Evolutionary conservation across 495 filamentous ascomycete genomes (phyloP).

Genomic region (Aspergillus nanangensis): DNA sequence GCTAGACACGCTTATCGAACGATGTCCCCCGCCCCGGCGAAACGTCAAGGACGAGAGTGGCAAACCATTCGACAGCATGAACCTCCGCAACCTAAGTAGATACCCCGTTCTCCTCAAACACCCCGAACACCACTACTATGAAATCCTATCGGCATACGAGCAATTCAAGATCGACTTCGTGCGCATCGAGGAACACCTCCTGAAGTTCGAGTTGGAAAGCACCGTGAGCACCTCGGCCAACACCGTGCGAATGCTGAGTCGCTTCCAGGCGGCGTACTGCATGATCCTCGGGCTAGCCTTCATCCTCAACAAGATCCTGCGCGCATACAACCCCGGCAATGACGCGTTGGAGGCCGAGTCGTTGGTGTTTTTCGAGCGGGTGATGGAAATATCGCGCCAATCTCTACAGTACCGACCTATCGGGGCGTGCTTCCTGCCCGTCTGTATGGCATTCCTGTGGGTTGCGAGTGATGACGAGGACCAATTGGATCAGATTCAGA

Average conservation of each 20-base stretch:
- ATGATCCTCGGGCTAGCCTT: conserved; percentile 19
- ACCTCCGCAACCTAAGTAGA: conserved; percentile 14
- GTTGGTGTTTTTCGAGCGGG: conserved; percentile 13
- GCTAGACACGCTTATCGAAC: conserved; percentile 13
- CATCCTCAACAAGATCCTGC: conserved; percentile 26
- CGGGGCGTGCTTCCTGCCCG: conserved; percentile 15
- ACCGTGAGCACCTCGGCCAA: background rate
- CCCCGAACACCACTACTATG: conserved; percentile 13
- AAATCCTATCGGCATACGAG: conserved; percentile 17
- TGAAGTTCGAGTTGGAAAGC: background rate
- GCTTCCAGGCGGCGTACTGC: conserved; percentile 19
- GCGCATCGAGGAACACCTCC: conserved; percentile 7
- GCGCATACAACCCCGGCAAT: conserved; percentile 15
- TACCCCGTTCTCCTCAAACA: conserved; percentile 16
- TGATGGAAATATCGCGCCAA: conserved; percentile 10
- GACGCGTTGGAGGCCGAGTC: conserved; percentile 12
- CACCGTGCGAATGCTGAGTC: conserved; percentile 10
- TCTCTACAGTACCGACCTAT: conserved; percentile 17
- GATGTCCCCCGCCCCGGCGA: conserved; percentile 3
- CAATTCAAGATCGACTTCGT: conserved; percentile 12
- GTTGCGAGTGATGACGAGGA: conserved; percentile 5
- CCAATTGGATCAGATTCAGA: conserved; percentile 4
- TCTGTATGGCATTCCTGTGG: conserved; percentile 19
- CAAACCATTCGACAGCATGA: conserved; percentile 8
- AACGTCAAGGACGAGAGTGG: background rate